Percentiles rank a stretch among this genome's conserved stretches.
phyloP scores from a whole-genome alignment of 371 early-diverging fungal species.

The Circinella umbellata region DNA sequence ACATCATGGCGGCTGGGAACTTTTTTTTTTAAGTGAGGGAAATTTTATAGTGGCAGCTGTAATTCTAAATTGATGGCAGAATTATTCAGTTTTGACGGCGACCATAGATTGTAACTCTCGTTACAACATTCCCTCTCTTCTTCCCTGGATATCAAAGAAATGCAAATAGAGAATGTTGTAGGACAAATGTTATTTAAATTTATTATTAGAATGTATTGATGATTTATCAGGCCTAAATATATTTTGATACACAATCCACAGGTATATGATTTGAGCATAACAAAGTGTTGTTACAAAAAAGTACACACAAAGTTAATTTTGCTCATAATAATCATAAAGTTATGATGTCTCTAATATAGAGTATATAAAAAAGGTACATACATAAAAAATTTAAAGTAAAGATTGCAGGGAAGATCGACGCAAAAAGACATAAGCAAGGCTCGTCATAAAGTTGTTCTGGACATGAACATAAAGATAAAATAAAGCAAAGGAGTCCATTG shows the following conservation, averaged over 20 bases:
- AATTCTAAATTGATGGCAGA: conserved; percentile 4
- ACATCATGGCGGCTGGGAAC: neutral
- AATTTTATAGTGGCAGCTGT: neutral
- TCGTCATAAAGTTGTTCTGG: conserved; percentile 4
- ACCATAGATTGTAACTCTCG: conserved; percentile 1
- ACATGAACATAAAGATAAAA: conserved; percentile 2
- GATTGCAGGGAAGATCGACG: neutral
- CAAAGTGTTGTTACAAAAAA: neutral
- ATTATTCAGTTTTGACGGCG: neutral
- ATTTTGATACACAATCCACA: conserved; percentile 2
- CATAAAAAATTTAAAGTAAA: conserved; percentile 4
- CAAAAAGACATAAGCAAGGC: conserved; percentile 4
- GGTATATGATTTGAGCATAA: conserved; percentile 2
- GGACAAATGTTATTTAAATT: neutral
- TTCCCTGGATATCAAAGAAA: neutral
- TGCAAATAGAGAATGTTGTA: conserved; percentile 2
- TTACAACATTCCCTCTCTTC: neutral
- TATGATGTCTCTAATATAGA: conserved; percentile 4
- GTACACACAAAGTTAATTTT: neutral
- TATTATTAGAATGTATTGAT: conserved; percentile 2
- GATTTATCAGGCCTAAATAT: neutral
- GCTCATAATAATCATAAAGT: conserved; percentile 1
- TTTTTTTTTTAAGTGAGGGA: conserved; percentile 1
- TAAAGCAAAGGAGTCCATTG: neutral
- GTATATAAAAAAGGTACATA: conserved; percentile 2